Base-by-base conservation (phyloP, 176 grass and related monocot species). In the Musa beccarii region DNA sequence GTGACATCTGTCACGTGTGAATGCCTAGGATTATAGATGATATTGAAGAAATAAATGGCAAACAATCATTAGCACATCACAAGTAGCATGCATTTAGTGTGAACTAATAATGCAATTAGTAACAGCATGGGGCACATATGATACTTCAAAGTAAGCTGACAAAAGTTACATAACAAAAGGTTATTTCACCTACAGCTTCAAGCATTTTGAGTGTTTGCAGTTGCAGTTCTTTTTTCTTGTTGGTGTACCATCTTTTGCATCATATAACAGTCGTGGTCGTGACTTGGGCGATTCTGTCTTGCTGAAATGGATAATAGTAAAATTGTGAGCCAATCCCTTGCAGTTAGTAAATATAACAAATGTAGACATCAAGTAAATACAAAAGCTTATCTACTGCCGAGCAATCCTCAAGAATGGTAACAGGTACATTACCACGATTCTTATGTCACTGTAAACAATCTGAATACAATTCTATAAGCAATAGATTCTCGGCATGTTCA, bases 181-280 rank as follows among this genome's bases (percentile, higher is more conserved):
- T 2, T 71, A 84, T 79, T 63, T 23, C 22, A 89, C 88, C 69
- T 98, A 98, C 94, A 98, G 78, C 80, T 99, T 99, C 79, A 99
- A 87, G 81, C 95, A 99, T 86, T 75, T 94, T 51, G 95, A 94
- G 74, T 99, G 81, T 79, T 74, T 85, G 80, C 95, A 99, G 72
- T 99, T 99, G 91, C 95, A 99, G 74, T 85, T 89, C 80, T 89
- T 99, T 69, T 92, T 99, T 79, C 84, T 89, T 10, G 91, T 86
- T 17, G 95, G 95, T 54, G 95, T 99, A 56, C 80, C 85, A 79
- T 99, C 88, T 87, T 99, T 94, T 16, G 72, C 81, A 79, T 94
- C 91, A 79, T 71, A 79, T n/a, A 54, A 79, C 10, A 72, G 76
- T n/a, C 81, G 81, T 52, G 74, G n/a, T 17, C 86, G 87, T 23